Percentiles rank a stretch among this genome's conserved stretches.
These are phyloP conservation scores for Aspergillus ruber DNA, from an alignment of 2,329 filamentous ascomycete species.

Conservation along the genomic window DNA sequence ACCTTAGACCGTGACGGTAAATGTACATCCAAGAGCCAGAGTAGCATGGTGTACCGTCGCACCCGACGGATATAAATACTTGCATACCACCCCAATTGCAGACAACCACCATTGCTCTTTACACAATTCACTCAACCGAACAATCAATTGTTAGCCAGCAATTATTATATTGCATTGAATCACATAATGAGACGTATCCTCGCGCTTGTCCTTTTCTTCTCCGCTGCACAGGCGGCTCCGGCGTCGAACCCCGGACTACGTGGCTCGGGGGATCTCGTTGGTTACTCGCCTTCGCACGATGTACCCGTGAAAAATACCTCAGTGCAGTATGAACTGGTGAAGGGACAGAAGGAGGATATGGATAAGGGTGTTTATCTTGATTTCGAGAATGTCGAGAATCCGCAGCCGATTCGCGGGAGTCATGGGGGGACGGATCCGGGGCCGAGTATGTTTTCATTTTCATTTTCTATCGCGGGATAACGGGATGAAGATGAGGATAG, in stretches of 20 bases:
- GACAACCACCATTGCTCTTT: too few species aligned
- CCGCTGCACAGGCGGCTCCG: constrained; percentile 10
- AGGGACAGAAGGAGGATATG: constrained; percentile 46
- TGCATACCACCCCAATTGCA: too few species aligned
- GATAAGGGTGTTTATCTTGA: constrained; percentile 50
- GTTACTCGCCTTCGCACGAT: constrained; percentile 34
- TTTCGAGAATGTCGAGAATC: constrained; percentile 46
- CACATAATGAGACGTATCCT: not conserved
- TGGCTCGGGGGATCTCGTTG: constrained; percentile 27
- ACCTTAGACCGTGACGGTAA: too few species aligned
- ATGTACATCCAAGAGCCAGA: too few species aligned
- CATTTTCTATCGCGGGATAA: not conserved
- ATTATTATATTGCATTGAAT: not conserved
- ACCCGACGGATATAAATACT: too few species aligned
- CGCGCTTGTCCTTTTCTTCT: constrained; percentile 1
- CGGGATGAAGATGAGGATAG: not conserved
- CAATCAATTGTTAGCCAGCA: too few species aligned
- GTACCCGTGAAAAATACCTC: constrained; percentile 28
- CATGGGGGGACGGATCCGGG: constrained; percentile 49
- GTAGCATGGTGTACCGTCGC: too few species aligned
- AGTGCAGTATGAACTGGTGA: constrained; percentile 39
- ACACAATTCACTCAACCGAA: too few species aligned
- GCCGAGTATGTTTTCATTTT: constrained; percentile 31
- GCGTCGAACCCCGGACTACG: constrained; percentile 21
- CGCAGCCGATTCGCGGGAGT: constrained; percentile 51